These are phyloP conservation scores for Auriculariales sp. DNA, from an alignment of 768 basidiomycete genomes.

Conservation along the genomic window DNA sequence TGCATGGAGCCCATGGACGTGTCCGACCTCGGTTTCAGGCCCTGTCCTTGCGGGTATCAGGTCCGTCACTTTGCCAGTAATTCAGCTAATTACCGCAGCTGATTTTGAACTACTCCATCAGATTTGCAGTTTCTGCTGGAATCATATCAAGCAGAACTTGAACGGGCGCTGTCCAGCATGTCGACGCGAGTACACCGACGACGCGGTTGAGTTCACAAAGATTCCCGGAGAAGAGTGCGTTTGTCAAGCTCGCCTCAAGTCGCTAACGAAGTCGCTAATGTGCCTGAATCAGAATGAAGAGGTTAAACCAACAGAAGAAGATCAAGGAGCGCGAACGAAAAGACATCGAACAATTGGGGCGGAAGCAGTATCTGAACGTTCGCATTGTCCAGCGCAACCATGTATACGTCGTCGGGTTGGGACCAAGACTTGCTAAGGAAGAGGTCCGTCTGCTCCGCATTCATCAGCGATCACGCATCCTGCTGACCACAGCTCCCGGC, in stretches of 20 bases:
- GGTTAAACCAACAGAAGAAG: slow-evolving; percentile 89
- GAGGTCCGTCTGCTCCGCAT: slow-evolving; percentile 46
- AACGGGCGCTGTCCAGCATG: slow-evolving; percentile 97
- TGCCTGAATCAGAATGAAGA: slow-evolving; percentile 61
- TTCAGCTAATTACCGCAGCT: not conserved
- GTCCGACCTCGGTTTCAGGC: slow-evolving; percentile 97
- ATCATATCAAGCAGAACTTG: slow-evolving; percentile 92
- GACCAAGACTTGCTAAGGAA: slow-evolving; percentile 86
- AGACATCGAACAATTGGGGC: slow-evolving; percentile 74
- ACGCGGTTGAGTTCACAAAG: slow-evolving; percentile 87
- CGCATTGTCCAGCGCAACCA: slow-evolving; percentile 94
- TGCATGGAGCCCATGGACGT: slow-evolving; percentile 99
- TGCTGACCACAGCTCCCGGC: slow-evolving; percentile 4
- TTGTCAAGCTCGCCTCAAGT: slow-evolving; percentile 5
- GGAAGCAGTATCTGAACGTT: slow-evolving; percentile 81
- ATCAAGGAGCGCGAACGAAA: slow-evolving; percentile 89
- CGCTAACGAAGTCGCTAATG: not conserved
- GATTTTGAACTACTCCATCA: slow-evolving; percentile 18
- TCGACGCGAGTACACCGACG: slow-evolving; percentile 82
- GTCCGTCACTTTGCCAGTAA: slow-evolving; percentile 23
- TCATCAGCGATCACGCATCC: slow-evolving; percentile 1
- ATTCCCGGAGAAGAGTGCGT: slow-evolving; percentile 91
- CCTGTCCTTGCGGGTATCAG: slow-evolving; percentile 97
- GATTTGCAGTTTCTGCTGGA: slow-evolving; percentile 99
- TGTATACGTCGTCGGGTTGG: slow-evolving; percentile 92